Conservation (phyloP, 352 stramenopile genomes). For the Phytophthora pisi region DNA sequence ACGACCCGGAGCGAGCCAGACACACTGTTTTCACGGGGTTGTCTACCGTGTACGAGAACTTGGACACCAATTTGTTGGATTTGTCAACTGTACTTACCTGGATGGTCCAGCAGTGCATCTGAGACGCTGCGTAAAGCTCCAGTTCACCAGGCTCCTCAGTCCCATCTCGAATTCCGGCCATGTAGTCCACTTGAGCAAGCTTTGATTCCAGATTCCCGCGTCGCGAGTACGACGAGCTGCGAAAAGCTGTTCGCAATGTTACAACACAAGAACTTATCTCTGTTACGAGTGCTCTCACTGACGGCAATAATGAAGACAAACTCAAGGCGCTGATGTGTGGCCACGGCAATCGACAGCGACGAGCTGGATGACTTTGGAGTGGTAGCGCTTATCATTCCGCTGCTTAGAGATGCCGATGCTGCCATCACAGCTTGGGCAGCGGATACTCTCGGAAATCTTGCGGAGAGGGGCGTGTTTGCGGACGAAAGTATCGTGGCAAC, state of each 20-base stretch:
- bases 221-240: slow-evolving; percentile 5
- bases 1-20: no score
- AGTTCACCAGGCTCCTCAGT: no score
- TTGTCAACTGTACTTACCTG: no score
- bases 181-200: not conserved
- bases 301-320: slow-evolving; percentile 1
- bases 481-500: slow-evolving; percentile 1
- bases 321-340: slow-evolving; percentile 2
- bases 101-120: no score
- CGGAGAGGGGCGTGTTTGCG: slow-evolving; percentile 5
- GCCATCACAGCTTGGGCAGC: slow-evolving; percentile 3
- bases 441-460: slow-evolving; percentile 3
- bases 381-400: slow-evolving; percentile 4
- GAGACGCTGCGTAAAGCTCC: no score
- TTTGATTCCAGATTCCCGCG: slow-evolving; percentile 9
- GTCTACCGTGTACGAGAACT: no score
- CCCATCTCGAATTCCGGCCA: no score
- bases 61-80: no score
- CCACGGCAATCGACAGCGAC: slow-evolving; percentile 1
- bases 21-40: no score
- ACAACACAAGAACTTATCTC: slow-evolving; percentile 3
- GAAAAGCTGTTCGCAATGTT: slow-evolving; percentile 6
- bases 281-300: not conserved
- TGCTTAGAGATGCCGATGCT: not conserved
- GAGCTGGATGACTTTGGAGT: slow-evolving; percentile 9